Percentiles rank a stretch among this genome's conserved stretches.
phyloP scores from a whole-genome alignment of 1,284 basidiomycete species.

The Moesziomyces sp. region DNA sequence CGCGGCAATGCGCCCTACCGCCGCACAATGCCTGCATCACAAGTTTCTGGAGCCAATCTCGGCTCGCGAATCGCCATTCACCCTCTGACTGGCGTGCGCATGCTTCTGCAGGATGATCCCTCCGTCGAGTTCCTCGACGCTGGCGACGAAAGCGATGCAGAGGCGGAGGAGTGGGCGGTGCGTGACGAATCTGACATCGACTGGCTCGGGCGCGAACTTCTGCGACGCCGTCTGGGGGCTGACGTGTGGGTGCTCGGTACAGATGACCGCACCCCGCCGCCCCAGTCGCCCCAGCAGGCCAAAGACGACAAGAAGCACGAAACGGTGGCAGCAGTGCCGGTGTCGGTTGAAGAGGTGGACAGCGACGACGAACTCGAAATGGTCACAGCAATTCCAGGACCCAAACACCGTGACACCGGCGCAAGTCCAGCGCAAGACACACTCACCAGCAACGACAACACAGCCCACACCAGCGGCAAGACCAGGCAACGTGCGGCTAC shows the following conservation, averaged over 20 bases:
- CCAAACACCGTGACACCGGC: too few species aligned
- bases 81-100: slow-evolving; percentile 29
- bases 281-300: not conserved
- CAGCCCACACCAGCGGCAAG: not conserved
- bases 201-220: slow-evolving; percentile 53
- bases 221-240: slow-evolving; percentile 33
- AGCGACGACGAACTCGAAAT: slow-evolving; percentile 11
- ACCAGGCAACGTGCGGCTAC: slow-evolving; percentile 26
- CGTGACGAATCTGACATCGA: slow-evolving; percentile 53
- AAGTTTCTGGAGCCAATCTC: too few species aligned
- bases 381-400: too few species aligned
- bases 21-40: not conserved
- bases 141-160: slow-evolving; percentile 7
- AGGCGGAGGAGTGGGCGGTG: slow-evolving; percentile 20
- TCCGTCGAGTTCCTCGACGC: not conserved
- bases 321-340: slow-evolving; percentile 3
- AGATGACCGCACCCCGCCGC: slow-evolving; percentile 4
- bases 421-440: not conserved
- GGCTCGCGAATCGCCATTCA: slow-evolving; percentile 22
- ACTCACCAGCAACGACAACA: not conserved
- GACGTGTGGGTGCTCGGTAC: slow-evolving; percentile 49
- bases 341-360: slow-evolving; percentile 28
- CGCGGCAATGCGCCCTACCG: slow-evolving; percentile 9
- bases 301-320: not conserved
- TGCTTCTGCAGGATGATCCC: slow-evolving; percentile 19